phyloP scores from a whole-genome alignment of 2,329 filamentous ascomycete genomes.

The Penicillium olsonii region DNA sequence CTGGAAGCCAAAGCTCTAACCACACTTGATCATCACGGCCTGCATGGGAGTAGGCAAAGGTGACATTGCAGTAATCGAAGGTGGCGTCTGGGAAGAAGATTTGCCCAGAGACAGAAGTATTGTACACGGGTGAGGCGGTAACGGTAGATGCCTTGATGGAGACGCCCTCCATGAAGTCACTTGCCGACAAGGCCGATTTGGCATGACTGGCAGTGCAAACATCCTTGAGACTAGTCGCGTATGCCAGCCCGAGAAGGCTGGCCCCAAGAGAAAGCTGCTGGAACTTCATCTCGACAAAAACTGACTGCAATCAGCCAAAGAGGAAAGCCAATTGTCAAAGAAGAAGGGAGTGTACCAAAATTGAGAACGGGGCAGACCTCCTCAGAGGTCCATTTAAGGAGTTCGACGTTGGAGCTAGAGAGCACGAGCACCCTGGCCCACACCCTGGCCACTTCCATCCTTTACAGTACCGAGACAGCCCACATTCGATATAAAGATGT shows the following conservation, averaged over 20 bases:
- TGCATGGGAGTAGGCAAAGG: constrained; percentile 49
- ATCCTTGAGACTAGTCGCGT: background rate
- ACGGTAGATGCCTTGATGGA: background rate
- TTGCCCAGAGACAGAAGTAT: background rate
- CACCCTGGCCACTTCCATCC: too few species aligned
- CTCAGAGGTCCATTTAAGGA: too few species aligned
- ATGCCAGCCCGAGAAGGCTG: background rate
- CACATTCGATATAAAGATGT: too few species aligned
- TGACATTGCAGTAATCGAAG: constrained; percentile 46
- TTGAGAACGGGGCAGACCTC: background rate
- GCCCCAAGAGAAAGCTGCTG: background rate
- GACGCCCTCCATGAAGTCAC: background rate
- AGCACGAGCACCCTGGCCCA: too few species aligned
- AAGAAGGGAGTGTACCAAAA: background rate
- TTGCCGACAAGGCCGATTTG: background rate
- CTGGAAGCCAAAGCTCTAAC: constrained; percentile 47
- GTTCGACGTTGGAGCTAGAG: too few species aligned
- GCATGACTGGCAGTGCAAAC: background rate
- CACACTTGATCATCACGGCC: constrained; percentile 40
- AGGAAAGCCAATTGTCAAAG: background rate
- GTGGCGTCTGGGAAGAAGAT: background rate
- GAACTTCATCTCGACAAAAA: background rate
- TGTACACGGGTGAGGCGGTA: background rate
- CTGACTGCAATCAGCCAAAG: background rate
- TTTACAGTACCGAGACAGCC: too few species aligned